Base-by-base conservation (phyloP, 2,329 filamentous ascomycete species). In the Fusarium sp. region DNA sequence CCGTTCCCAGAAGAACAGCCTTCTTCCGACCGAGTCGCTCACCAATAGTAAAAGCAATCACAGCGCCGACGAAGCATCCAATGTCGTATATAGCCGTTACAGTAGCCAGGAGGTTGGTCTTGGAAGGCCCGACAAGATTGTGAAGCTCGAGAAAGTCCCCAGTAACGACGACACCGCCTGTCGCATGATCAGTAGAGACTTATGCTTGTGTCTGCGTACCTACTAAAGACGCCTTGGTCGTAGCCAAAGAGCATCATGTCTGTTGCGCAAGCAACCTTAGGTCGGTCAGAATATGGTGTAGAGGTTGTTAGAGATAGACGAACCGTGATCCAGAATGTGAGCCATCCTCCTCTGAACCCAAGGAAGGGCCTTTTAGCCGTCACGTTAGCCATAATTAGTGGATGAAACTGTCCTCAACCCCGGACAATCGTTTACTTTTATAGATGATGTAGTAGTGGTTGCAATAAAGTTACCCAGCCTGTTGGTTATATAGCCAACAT, bases 31-130 rank as follows among this genome's bases (percentile, higher is more conserved):
- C 65, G 1, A 63, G 51, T 7, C 36, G 43, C 22, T 69, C 65
- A 4, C 65, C 66, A 2, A 69, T 19, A 1, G 60, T 65, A 9
- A 69, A 62, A 3, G 65, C 52, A 6, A 65, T 54, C 3, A 66
- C 24, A 22, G 61, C 56, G 2, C 61, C 66, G 4, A 69, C 24
- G n/a, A 69, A 69, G 4, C 49, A 69, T 1, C 66, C 66, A 0
- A 69, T 65, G 2, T 55, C 50, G n/a, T 69, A 69, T 7, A 69
- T 69, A 6, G 65, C 56, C 17, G 61, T 62, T 14, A 69, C 55
- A 4, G 66, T 69, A 3, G 65, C 49, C 1, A 66, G 49, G 9
- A 69, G 39, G 14, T 66, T 69, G 7, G 57, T 66, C 36, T 56
- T 69, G 7, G 43, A 40, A 11, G 65, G 56, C 3, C 57, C 52